A percentile compares a stretch with the other conserved stretches of the same genome.
Evolutionary conservation across 805 yeast genomes (phyloP).

Genomic region (Grigorovia humatica): DNA sequence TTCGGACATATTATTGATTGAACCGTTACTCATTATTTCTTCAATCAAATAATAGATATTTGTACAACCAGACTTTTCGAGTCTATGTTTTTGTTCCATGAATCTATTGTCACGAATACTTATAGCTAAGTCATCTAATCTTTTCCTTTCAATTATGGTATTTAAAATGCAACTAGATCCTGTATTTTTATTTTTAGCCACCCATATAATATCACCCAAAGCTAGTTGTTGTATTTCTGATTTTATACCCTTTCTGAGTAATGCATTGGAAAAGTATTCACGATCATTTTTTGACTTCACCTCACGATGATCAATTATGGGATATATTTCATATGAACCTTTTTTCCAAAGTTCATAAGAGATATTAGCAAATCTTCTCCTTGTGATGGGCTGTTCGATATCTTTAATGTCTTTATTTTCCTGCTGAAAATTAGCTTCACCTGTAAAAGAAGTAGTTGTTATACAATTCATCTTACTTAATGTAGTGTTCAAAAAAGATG

Average conservation of each 20-base stretch:
- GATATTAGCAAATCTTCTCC: conserved; percentile 16
- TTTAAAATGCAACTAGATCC: conserved; percentile 61
- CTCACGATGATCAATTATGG: conserved; percentile 76
- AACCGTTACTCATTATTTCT: conserved; percentile 41
- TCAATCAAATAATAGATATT: conserved; percentile 73
- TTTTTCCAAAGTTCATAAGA: conserved; percentile 45
- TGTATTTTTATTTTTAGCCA: conserved; percentile 55
- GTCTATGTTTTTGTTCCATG: conserved; percentile 73
- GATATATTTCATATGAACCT: conserved; percentile 46
- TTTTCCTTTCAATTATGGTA: conserved; percentile 80
- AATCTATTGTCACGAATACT: conserved; percentile 86
- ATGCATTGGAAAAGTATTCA: conserved; percentile 51
- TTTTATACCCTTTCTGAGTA: conserved; percentile 39
- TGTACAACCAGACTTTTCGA: conserved; percentile 56
- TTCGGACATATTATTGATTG: conserved; percentile 39
- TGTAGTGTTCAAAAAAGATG: conserved; percentile 14
- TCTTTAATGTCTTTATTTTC: neutral
- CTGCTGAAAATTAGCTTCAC: too few species aligned
- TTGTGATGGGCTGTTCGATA: conserved; percentile 2
- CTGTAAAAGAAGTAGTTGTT: neutral
- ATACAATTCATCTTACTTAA: conserved; percentile 2
- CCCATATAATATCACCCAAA: conserved; percentile 86
- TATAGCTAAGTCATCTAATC: conserved; percentile 72
- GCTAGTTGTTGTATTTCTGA: conserved; percentile 50
- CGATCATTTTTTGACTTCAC: conserved; percentile 58